Evolutionary conservation across 2,329 filamentous ascomycete species (phyloP).

Genomic region (Aspergillus pseudotamarii): DNA sequence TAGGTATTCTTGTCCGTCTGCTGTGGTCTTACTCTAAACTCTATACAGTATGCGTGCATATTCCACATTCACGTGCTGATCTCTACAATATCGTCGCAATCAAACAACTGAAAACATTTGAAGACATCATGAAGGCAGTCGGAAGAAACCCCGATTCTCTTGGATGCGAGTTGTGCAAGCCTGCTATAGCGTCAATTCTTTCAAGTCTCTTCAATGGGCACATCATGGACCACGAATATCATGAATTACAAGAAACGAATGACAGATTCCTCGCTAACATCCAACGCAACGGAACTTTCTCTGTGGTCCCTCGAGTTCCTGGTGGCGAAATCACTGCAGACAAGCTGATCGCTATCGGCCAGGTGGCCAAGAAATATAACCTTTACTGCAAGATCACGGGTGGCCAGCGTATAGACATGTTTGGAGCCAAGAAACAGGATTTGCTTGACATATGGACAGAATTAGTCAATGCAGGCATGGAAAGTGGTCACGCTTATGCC

Average conservation of each 20-base stretch:
- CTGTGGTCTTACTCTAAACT: slow-evolving; percentile 10
- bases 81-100: slow-evolving; percentile 89
- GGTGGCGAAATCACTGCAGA: slow-evolving; percentile 87
- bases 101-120: slow-evolving; percentile 72
- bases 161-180: slow-evolving; percentile 87
- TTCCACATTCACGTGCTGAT: slow-evolving; percentile 79
- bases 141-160: slow-evolving; percentile 72
- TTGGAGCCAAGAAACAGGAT: slow-evolving; percentile 86
- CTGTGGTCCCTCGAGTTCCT: slow-evolving; percentile 79
- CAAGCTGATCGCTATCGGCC: slow-evolving; percentile 79
- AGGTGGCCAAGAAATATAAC: slow-evolving; percentile 79
- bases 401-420: slow-evolving; percentile 90
- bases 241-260: slow-evolving; percentile 87
- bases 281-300: slow-evolving; percentile 88
- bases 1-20: slow-evolving; percentile 22
- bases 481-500: slow-evolving; percentile 87
- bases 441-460: slow-evolving; percentile 79
- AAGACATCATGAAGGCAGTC: slow-evolving; percentile 75
- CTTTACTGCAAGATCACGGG: slow-evolving; percentile 93
- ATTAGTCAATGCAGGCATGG: slow-evolving; percentile 81
- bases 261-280: slow-evolving; percentile 88
- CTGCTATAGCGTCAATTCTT: slow-evolving; percentile 77
- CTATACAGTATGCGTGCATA: slow-evolving; percentile 71
- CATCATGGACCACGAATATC: slow-evolving; percentile 69
- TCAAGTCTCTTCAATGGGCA: slow-evolving; percentile 82